These are phyloP conservation scores for Nakazawaea peltata DNA, from an alignment of 805 yeast genomes.

Conservation along the genomic window DNA sequence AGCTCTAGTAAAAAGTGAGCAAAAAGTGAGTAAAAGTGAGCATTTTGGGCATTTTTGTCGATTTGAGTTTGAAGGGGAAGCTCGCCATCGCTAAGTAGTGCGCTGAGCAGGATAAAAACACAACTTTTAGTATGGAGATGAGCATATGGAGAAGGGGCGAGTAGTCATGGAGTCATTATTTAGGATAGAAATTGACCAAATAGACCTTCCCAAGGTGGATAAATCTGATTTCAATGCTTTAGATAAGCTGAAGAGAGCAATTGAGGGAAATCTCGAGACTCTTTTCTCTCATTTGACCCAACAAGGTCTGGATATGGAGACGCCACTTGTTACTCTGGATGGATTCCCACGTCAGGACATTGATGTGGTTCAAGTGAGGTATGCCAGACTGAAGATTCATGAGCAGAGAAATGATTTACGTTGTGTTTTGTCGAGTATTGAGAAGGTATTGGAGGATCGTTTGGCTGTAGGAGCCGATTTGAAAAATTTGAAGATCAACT, in stretches of 20 bases:
- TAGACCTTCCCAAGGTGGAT: too few species aligned
- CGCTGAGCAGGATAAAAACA: too few species aligned
- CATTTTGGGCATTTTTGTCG: too few species aligned
- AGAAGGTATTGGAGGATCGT: constrained; percentile 35
- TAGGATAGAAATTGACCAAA: too few species aligned
- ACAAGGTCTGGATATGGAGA: constrained; percentile 52
- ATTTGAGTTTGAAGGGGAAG: too few species aligned
- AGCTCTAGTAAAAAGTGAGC: too few species aligned
- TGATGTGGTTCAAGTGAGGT: constrained; percentile 65
- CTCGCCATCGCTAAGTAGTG: too few species aligned
- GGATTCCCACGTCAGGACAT: constrained; percentile 85
- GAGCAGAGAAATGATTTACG: constrained; percentile 64
- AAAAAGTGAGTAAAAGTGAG: too few species aligned
- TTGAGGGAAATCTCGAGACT: constrained; percentile 32
- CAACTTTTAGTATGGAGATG: too few species aligned
- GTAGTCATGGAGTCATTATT: too few species aligned
- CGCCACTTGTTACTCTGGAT: constrained; percentile 56
- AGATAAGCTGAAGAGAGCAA: constrained; percentile 22
- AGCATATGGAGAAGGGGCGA: too few species aligned
- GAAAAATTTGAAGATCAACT: not conserved
- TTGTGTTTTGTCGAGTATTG: constrained; percentile 37
- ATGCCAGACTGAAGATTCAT: constrained; percentile 55
- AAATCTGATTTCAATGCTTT: constrained; percentile 13
- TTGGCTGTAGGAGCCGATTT: constrained; percentile 11
- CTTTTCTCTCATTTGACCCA: constrained; percentile 34